These are phyloP conservation scores for Choiromyces venosus DNA, from an alignment of 495 filamentous ascomycete genomes.

Conservation along the genomic window DNA sequence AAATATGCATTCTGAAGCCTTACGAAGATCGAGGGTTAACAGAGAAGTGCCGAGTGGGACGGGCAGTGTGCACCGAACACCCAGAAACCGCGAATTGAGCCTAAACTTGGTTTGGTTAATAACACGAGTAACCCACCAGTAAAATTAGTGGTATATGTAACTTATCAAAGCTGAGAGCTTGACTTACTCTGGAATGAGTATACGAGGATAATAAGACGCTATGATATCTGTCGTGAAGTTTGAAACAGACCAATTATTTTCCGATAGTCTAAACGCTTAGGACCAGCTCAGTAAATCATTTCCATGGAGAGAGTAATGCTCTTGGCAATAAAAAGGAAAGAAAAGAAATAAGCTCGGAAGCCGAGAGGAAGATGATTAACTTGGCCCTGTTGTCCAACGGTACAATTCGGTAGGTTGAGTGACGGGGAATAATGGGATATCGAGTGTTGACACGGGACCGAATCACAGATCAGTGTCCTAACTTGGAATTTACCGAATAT, in stretches of 20 bases:
- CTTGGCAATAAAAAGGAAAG: background rate
- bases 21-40: background rate
- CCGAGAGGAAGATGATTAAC: background rate
- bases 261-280: background rate
- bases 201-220: background rate
- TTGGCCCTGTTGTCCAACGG: background rate
- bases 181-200: background rate
- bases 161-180: background rate
- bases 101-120: background rate
- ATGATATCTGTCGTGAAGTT: no score
- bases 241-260: no score
- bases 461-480: background rate
- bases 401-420: background rate
- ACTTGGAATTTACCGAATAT: background rate
- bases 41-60: background rate
- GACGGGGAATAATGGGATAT: background rate
- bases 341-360: background rate
- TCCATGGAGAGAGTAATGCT: background rate
- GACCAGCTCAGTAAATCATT: background rate
- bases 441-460: background rate
- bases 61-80: background rate
- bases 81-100: background rate
- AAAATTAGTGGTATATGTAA: background rate
- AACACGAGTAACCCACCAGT: background rate
- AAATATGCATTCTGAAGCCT: background rate